Base-by-base conservation (phyloP, 352 stramenopile genomes). In the Globisporangium acanthophoron region DNA sequence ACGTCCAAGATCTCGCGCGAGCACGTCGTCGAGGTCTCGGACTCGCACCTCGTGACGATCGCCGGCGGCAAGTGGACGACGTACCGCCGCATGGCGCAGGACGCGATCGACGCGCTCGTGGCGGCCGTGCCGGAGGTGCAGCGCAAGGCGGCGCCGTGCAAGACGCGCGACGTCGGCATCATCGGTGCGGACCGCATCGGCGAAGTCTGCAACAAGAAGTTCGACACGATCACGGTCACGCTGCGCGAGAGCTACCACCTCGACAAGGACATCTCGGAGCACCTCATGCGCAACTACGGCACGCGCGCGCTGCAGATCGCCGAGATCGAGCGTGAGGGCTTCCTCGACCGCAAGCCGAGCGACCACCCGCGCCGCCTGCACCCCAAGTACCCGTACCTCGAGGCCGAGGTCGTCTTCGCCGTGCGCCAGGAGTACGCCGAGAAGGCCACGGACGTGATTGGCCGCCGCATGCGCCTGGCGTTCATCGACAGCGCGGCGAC, bases 1-100 rank as follows among this genome's bases (percentile, higher is more conserved):
- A 97, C 92, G 15, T 82, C 83, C 59, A 81, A 87, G 71, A 96
- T 98, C 71, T 97, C 86, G 33, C 92, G 95, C 35, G 94, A 97
- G 57, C 94, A 98, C 74, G 86, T 98, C 18, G 86, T 98, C 16
- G 94, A 98, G 59, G 86, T 97, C 8, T 88, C 81, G 2, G 61
- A 82, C 9, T 95, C 87, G 51, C 85, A 92, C 64, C 74, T 98
- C 67, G 87, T 98, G 35, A 98, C 94, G 43, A 97, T 98, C 62
- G 92, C 94, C 18, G 96, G 96, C 20, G 96, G 96, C 58, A 99
- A 99, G 76, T 99, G 96, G 96, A 99, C 96, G 8, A 99, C 96
- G 43, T 98, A 97, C 70, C 85, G 96, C 45, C 80, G 90, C 48
- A 99, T 98, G 96, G 96, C 96, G 3, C 85, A 99, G 70, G 96